Evolutionary conservation across 768 basidiomycete genomes (phyloP).

Genomic region (Leucocoprinus birnbaumii): DNA sequence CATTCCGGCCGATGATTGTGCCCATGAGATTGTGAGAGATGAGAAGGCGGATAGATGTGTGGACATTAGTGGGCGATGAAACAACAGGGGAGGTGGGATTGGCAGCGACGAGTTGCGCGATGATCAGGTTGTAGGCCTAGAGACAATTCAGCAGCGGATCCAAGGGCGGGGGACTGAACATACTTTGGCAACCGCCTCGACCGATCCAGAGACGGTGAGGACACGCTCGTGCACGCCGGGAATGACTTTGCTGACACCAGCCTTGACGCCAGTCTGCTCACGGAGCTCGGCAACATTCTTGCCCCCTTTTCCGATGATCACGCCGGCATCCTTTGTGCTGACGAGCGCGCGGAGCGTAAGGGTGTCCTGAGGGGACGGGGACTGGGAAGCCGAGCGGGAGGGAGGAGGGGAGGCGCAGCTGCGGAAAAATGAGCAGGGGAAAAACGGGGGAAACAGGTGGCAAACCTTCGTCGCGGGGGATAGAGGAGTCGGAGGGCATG

Average conservation of each 20-base stretch:
- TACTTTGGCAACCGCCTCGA: slow-evolving; percentile 92
- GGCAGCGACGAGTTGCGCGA: slow-evolving; percentile 83
- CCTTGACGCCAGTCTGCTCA: slow-evolving; percentile 94
- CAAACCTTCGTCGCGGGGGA: slow-evolving; percentile 56
- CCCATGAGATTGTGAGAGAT: slow-evolving; percentile 99
- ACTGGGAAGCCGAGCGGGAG: slow-evolving; percentile 76
- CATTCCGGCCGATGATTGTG: slow-evolving; percentile 93
- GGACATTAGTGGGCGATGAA: slow-evolving; percentile 66
- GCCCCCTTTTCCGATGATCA: slow-evolving; percentile 95
- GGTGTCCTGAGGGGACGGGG: slow-evolving; percentile 67
- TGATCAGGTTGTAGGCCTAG: slow-evolving; percentile 94
- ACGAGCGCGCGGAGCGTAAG: slow-evolving; percentile 94
- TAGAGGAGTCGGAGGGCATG: slow-evolving; percentile 69
- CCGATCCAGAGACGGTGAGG: slow-evolving; percentile 87
- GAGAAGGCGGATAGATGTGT: slow-evolving; percentile 93
- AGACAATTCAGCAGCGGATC: slow-evolving; percentile 14
- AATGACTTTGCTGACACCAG: slow-evolving; percentile 98
- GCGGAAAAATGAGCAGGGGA: slow-evolving; percentile 9
- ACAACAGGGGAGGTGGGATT: slow-evolving; percentile 70
- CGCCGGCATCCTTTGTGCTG: slow-evolving; percentile 94
- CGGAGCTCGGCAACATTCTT: slow-evolving; percentile 97
- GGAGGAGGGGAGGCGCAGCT: slow-evolving; percentile 44
- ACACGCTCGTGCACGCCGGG: slow-evolving; percentile 97
- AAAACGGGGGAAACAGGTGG: slow-evolving; percentile 12
- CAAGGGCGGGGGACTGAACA: slow-evolving; percentile 18